Evolutionary conservation across 768 basidiomycete species (phyloP), one percentile per base, ranked within the genome.

Genomic region (Clitopilus passeckerianus): DNA sequence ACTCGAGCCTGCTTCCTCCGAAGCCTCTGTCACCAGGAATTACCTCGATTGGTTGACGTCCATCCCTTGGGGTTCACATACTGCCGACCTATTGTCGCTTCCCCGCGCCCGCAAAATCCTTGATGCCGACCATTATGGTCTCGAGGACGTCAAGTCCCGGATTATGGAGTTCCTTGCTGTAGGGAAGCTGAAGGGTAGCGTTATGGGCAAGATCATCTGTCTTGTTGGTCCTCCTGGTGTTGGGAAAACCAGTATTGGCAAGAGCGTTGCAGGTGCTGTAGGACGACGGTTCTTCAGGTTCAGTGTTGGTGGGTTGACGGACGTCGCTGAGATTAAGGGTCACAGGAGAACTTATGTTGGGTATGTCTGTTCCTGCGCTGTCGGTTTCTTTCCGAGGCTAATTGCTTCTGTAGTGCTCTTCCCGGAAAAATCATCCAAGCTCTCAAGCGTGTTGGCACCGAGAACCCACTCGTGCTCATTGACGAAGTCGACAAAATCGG

Each of bases 241-340:
- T 4, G 96, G 96, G 41, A 98, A 98, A 78, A 98, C 96, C 4
- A 89, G 86, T 58, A 97, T 98, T 44, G 96, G 95, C 53, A 95
- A 95, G 78, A 91, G 89, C 1, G 97, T 99, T 55, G 89, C 97
- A 0, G 83, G 94, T 15, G 95, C 96, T 3, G 77, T 99, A 22
- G 86, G 89, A 24, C 76, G 96, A 60, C 88, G 93, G 70, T 98
- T 98, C 77, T 98, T 95, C 85, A 83, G 95, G 53, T 97, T 99
- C 75, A 93, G 91, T 8, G 96, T 98, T 4, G 96, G 97, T 63
- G 96, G 97, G 14, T 73, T 99, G 69, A 93, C 93, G 53, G 97
- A 99, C 71, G 95, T 98, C 0, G 97, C 97, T 58, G 97, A 98
- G 81, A 98, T 99, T 68, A 98, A 98, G 75, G 97, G 97, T 0